Conservation (phyloP, 164 flowering plant genomes). For the Dillenia turbinata region DNA sequence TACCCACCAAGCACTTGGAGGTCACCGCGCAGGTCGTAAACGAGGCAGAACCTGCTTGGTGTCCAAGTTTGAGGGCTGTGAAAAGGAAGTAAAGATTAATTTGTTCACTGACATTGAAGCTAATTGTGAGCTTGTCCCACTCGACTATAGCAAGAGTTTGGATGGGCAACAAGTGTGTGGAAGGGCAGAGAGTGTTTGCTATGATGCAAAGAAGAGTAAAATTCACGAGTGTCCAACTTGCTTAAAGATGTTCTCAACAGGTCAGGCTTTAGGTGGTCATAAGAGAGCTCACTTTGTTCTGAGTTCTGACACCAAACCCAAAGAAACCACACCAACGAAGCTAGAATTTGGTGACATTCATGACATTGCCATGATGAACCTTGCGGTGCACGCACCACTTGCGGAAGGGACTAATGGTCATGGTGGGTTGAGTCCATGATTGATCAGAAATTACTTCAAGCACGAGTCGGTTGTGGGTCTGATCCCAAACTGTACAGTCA, state of each 20-base stretch:
- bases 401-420: slow-evolving; percentile 1
- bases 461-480: slow-evolving; percentile 26
- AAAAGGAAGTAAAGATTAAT: too few relatives aligned
- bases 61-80: too few relatives aligned
- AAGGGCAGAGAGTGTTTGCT: slow-evolving; percentile 1
- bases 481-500: too few relatives aligned
- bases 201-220: slow-evolving; percentile 5
- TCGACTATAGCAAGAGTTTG: neutral
- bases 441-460: slow-evolving; percentile 25
- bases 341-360: slow-evolving; percentile 5
- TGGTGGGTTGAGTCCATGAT: slow-evolving; percentile 26
- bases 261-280: slow-evolving; percentile 50
- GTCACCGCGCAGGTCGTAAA: too few relatives aligned
- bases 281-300: slow-evolving; percentile 32
- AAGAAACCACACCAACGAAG: neutral
- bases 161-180: neutral
- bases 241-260: slow-evolving; percentile 33
- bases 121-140: too few relatives aligned
- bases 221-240: slow-evolving; percentile 24
- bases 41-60: too few relatives aligned
- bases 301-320: slow-evolving; percentile 4
- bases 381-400: too few relatives aligned
- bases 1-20: too few relatives aligned
- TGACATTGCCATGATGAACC: too few relatives aligned
- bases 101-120: too few relatives aligned